A percentile compares a stretch with the other conserved stretches of the same genome.
phyloP scores from a whole-genome alignment of 345 rosid species.

The Heritiera littoralis region DNA sequence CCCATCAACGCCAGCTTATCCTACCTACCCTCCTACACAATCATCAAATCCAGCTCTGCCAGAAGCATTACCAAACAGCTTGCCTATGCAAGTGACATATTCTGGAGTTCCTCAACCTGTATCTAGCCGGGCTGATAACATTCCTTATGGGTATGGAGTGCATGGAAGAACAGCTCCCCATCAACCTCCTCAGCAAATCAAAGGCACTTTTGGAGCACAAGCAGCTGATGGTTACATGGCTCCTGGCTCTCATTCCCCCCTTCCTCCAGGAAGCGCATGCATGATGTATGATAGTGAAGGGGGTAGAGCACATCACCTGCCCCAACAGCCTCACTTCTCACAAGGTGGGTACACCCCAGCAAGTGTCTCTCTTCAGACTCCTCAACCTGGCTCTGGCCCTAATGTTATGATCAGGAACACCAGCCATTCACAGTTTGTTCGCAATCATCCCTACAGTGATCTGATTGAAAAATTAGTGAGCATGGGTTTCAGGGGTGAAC shows the following conservation, averaged over 20 bases:
- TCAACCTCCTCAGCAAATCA: slow-evolving; percentile 73
- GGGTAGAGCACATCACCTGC: slow-evolving; percentile 54
- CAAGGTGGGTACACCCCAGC: slow-evolving; percentile 67
- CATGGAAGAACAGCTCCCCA: slow-evolving; percentile 57
- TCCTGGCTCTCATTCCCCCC: slow-evolving; percentile 50
- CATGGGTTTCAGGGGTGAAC: slow-evolving; percentile 97
- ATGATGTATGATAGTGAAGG: slow-evolving; percentile 75
- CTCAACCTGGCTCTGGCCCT: slow-evolving; percentile 47
- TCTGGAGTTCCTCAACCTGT: slow-evolving; percentile 70
- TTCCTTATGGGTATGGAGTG: slow-evolving; percentile 71
- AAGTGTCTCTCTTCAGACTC: slow-evolving; percentile 48
- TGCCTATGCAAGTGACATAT: slow-evolving; percentile 74
- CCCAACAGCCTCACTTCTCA: slow-evolving; percentile 65
- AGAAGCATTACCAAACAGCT: slow-evolving; percentile 61
- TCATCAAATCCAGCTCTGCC: slow-evolving; percentile 58
- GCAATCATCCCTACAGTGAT: slow-evolving; percentile 71
- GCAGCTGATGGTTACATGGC: slow-evolving; percentile 62
- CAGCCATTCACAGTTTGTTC: slow-evolving; percentile 47
- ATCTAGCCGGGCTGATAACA: slow-evolving; percentile 53
- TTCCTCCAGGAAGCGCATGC: slow-evolving; percentile 64
- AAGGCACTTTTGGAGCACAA: slow-evolving; percentile 59
- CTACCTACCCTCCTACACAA: slow-evolving; percentile 62
- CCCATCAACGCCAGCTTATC: slow-evolving; percentile 55
- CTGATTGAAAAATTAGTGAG: slow-evolving; percentile 78
- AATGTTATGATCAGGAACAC: slow-evolving; percentile 46